Evolutionary conservation across 495 filamentous ascomycete genomes (phyloP).

Genomic region (Filosporella fistucella): DNA sequence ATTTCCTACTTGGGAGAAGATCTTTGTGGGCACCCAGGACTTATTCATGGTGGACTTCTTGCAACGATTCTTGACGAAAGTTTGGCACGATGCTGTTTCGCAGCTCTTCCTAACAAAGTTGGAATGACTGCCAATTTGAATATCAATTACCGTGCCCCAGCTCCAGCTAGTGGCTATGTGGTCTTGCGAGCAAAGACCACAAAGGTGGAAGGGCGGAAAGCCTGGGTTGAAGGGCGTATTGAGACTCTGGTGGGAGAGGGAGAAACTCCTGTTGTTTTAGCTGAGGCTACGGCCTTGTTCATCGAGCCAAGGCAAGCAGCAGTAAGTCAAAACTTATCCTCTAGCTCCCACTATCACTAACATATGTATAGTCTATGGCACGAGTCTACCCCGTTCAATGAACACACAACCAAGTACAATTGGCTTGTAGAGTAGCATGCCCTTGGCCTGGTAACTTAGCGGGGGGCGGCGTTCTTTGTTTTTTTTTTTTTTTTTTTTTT

Average conservation of each 20-base stretch:
- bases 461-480: no score
- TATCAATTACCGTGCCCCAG: conserved; percentile 81
- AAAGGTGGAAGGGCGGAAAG: conserved; percentile 91
- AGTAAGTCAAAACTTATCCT: conserved; percentile 6
- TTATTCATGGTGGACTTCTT: conserved; percentile 86
- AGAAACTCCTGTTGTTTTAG: conserved; percentile 60
- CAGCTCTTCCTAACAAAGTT: conserved; percentile 81
- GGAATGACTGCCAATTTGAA: conserved; percentile 89
- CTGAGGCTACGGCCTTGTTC: conserved; percentile 80
- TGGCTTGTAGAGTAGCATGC: no score
- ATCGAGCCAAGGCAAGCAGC: conserved; percentile 82
- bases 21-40: conserved; percentile 86
- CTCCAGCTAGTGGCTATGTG: conserved; percentile 69
- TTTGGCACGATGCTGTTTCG: conserved; percentile 85
- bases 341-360: neutral
- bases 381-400: conserved; percentile 19
- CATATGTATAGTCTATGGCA: conserved; percentile 17
- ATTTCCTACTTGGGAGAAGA: conserved; percentile 76
- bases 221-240: conserved; percentile 90
- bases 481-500: no score
- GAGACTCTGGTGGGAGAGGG: conserved; percentile 68
- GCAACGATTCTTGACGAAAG: conserved; percentile 93
- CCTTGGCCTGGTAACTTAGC: no score
- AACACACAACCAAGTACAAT: neutral
- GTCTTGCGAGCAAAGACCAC: conserved; percentile 77